phyloP scores from a whole-genome alignment of 768 basidiomycete species.

The Tylopilus felleus region DNA sequence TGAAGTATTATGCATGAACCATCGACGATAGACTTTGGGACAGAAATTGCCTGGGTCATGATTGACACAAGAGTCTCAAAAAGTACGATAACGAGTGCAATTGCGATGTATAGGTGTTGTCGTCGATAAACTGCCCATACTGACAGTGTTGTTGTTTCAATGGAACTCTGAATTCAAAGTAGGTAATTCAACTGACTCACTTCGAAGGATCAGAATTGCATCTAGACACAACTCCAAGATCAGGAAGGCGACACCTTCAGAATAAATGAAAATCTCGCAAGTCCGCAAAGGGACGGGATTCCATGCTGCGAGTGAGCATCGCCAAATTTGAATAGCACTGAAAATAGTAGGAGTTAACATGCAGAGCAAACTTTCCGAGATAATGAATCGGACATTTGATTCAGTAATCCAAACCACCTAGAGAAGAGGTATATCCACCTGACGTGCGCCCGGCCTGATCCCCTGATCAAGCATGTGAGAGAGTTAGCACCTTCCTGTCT shows the following conservation, averaged over 20 bases:
- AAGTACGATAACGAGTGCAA: conserved; percentile 2
- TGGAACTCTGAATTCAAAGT: not conserved
- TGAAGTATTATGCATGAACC: conserved; percentile 6
- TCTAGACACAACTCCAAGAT: conserved; percentile 16
- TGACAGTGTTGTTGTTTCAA: not conserved
- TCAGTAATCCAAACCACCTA: conserved; percentile 22
- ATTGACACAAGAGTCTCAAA: not conserved
- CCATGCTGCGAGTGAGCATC: not conserved
- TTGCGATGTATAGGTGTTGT: not conserved
- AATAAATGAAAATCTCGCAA: conserved; percentile 2
- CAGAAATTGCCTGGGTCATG: not conserved
- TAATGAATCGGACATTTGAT: conserved; percentile 8
- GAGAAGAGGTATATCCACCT: conserved; percentile 23
- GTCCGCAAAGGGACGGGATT: not conserved
- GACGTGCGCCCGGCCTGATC: conserved; percentile 3
- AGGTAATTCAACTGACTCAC: conserved; percentile 7
- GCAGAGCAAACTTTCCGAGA: not conserved
- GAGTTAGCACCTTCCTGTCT: not conserved
- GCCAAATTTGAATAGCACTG: conserved; percentile 6
- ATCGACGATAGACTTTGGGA: conserved; percentile 7
- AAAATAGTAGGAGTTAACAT: not conserved
- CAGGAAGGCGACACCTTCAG: conserved; percentile 4
- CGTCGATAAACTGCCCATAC: conserved; percentile 16
- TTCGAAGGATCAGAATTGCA: conserved; percentile 16
- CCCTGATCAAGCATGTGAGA: conserved; percentile 1